These are phyloP conservation scores for Ophiostoma pallidulum DNA, from an alignment of 2,329 filamentous ascomycete genomes.

Conservation along the genomic window DNA sequence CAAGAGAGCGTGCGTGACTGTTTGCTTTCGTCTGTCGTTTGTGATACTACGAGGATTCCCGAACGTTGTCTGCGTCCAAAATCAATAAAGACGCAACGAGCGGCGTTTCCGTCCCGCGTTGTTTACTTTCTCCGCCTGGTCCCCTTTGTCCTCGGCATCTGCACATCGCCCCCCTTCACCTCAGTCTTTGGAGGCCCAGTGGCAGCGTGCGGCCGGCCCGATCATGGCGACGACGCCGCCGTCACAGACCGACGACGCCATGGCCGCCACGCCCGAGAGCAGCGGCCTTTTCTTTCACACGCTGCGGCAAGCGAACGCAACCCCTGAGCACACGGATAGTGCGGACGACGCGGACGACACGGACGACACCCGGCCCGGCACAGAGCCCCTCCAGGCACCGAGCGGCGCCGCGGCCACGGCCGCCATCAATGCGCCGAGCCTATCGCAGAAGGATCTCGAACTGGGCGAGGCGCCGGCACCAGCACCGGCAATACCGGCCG, in stretches of 20 bases:
- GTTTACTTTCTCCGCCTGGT: not conserved
- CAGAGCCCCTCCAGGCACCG: not conserved
- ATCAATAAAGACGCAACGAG: too few species aligned
- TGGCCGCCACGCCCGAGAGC: not conserved
- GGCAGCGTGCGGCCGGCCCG: too few species aligned
- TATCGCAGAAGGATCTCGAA: too few species aligned
- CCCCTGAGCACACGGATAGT: not conserved
- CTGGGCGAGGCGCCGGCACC: too few species aligned
- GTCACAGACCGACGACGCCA: not conserved
- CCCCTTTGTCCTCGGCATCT: not conserved
- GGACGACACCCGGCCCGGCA: not conserved
- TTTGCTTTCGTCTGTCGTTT: too few species aligned
- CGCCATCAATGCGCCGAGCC: not conserved
- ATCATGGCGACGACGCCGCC: not conserved
- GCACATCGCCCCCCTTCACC: not conserved
- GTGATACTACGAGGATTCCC: too few species aligned
- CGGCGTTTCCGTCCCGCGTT: too few species aligned
- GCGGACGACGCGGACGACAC: not conserved
- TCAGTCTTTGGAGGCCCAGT: too few species aligned
- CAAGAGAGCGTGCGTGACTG: too few species aligned
- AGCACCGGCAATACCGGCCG: too few species aligned
- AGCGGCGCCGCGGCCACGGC: not conserved
- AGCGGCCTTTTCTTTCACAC: constrained; percentile 9
- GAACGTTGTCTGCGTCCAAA: too few species aligned
- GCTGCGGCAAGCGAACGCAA: constrained; percentile 6